phyloP scores from a whole-genome alignment of 495 filamentous ascomycete genomes.

The Penicillium cinerascens region DNA sequence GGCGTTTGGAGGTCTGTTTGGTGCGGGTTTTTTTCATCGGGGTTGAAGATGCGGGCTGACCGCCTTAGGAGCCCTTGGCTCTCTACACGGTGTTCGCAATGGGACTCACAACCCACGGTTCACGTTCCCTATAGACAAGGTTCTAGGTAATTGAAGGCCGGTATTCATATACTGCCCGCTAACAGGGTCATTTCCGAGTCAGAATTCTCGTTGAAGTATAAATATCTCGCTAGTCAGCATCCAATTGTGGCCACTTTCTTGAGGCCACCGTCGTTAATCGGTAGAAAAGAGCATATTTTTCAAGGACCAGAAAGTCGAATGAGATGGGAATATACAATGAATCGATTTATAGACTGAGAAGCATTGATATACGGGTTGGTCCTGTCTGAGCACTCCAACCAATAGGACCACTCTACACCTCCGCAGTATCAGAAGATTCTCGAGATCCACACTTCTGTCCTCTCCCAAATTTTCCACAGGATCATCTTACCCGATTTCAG shows the following conservation, averaged over 20 bases:
- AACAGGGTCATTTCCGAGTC: not conserved
- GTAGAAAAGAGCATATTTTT: not conserved
- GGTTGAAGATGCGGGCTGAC: conserved; percentile 9
- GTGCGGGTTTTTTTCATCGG: conserved; percentile 19
- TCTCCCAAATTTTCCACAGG: not conserved
- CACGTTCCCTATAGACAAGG: not conserved
- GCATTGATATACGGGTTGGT: not conserved
- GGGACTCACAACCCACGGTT: conserved; percentile 1
- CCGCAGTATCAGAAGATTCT: conserved; percentile 15
- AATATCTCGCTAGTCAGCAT: too few relatives aligned
- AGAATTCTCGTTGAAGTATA: too few relatives aligned
- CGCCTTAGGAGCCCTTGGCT: conserved; percentile 12
- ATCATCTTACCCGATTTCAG: not conserved
- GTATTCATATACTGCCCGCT: not conserved
- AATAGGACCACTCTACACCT: conserved; percentile 9
- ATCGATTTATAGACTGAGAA: not conserved
- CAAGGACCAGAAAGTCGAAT: too few relatives aligned
- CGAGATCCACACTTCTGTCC: not conserved
- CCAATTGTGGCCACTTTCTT: too few relatives aligned
- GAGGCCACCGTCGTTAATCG: too few relatives aligned
- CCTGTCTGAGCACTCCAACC: not conserved
- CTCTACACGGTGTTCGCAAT: not conserved
- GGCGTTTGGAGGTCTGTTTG: conserved; percentile 3
- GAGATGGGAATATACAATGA: too few relatives aligned
- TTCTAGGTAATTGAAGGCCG: too few relatives aligned